Base-by-base conservation (phyloP, 768 basidiomycete species). In the Phanerochaete sordida region DNA sequence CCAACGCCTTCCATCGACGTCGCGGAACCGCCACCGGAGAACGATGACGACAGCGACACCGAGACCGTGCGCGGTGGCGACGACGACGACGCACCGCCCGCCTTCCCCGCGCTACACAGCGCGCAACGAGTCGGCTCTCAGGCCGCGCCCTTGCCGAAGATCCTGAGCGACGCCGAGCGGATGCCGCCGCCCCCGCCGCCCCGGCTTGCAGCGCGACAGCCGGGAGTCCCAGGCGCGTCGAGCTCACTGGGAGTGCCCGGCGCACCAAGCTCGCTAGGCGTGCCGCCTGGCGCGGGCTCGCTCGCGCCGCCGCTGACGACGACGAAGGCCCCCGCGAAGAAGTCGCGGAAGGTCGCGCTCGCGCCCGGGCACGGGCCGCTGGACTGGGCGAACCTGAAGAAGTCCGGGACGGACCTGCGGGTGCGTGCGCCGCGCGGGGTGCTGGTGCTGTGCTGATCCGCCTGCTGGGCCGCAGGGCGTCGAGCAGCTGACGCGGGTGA, bases 351-450 rank as follows among this genome's bases (percentile, higher is more conserved):
- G 75, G 94, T 97, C 0, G 91, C 87, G 4, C 81, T 99, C 3
- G 87, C 91, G 12, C 95, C 96, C 1, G 97, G 97, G 6, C 90
- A 89, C 72, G 90, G 92, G 62, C 86, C 94, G 11, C 73, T 99
- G 28, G 97, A 99, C 73, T 99, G 96, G 96, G 95, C 93, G 1
- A 85, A 81, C 48, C 74, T 97, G 59, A 95, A 95, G 72, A 76
- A 84, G 3, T 93, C 88, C 5, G 95, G 95, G 1, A 69, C 75
- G 56, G 87, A 97, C 78, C 73, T 98, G 7, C 76, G 91, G 56
- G 93, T 95, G 66, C 58, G 83, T 74, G 52, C 23, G 11, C 21
- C 50, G 30, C 19, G 59, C 27, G 23, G 12, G 28, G 16, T 49
- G 23, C 37, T n/a, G 12, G 31, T 57, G 23, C 31, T 67, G 39